These are phyloP conservation scores for Cucumis cinereus DNA, from an alignment of 306 rosid species.

Conservation along the genomic window DNA sequence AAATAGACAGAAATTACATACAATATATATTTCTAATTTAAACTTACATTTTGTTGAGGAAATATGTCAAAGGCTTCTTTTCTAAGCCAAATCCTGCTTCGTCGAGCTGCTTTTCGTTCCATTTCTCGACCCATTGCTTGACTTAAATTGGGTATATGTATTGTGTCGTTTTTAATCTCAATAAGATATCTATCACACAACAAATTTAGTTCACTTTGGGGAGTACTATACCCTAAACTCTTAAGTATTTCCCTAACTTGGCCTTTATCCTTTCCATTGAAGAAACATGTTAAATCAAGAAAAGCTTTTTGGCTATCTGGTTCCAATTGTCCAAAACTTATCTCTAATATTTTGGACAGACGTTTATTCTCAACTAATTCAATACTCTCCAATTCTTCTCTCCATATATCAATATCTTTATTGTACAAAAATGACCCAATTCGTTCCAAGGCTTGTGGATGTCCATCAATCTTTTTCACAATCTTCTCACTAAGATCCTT, in stretches of 20 bases:
- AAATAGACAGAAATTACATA: no score
- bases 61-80: background rate
- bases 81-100: background rate
- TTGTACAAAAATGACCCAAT: background rate
- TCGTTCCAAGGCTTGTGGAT: background rate
- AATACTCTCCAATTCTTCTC: background rate
- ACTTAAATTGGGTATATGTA: conserved; percentile 4
- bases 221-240: background rate
- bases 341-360: background rate
- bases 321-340: background rate
- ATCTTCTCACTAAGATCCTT: background rate
- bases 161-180: background rate
- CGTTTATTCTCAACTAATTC: background rate
- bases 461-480: background rate
- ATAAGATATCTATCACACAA: background rate
- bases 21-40: no score
- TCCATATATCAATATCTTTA: background rate
- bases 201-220: background rate
- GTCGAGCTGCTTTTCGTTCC: background rate
- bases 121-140: background rate
- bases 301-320: background rate
- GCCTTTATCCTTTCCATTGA: background rate
- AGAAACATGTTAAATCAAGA: conserved; percentile 6
- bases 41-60: background rate
- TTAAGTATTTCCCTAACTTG: background rate